Conservation (phyloP, 2,329 filamentous ascomycete genomes). For the Cercospora sojina region DNA sequence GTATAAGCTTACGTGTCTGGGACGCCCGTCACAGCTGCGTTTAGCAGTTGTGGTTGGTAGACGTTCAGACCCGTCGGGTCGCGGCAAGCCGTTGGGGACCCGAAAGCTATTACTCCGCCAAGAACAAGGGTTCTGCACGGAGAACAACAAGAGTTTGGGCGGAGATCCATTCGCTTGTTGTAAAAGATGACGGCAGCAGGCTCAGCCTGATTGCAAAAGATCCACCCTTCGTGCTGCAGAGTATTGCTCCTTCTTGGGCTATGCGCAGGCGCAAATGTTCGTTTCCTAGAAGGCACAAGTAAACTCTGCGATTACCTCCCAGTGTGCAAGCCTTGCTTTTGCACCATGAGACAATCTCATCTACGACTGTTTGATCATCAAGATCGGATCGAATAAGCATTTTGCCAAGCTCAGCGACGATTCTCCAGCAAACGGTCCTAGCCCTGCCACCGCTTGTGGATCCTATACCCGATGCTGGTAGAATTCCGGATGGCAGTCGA, state of each 20-base stretch:
- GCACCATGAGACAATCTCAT: background rate
- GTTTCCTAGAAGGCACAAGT: background rate
- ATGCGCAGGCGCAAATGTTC: background rate
- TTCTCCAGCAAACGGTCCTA: background rate
- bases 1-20: constrained; percentile 17
- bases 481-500: background rate
- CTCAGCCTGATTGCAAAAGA: background rate
- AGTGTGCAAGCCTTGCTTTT: background rate
- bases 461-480: background rate
- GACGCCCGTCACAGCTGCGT: background rate
- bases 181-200: background rate
- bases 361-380: background rate
- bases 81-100: constrained; percentile 11
- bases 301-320: background rate
- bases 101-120: background rate
- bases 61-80: background rate
- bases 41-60: constrained; percentile 1
- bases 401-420: background rate
- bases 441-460: background rate
- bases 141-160: background rate
- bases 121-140: background rate
- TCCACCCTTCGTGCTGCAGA: background rate
- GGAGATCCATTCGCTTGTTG: background rate
- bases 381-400: background rate
- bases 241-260: background rate